These are phyloP conservation scores for Byssothecium circinans DNA, from an alignment of 2,329 filamentous ascomycete genomes.

Conservation along the genomic window DNA sequence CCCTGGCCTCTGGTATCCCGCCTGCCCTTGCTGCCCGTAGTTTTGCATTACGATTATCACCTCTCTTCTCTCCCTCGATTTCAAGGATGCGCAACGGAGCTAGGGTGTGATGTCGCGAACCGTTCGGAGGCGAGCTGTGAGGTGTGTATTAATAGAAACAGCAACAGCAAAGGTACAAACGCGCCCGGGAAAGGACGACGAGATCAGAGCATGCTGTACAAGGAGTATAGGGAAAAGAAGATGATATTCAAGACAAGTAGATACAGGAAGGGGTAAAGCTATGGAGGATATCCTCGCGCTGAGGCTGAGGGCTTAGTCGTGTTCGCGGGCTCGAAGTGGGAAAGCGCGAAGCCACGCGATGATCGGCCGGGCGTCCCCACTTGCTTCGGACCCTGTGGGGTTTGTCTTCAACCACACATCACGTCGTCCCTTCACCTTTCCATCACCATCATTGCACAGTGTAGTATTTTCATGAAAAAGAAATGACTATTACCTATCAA, in stretches of 20 bases:
- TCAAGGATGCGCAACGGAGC: background rate
- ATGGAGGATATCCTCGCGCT: constrained; percentile 16
- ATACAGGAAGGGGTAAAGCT: constrained; percentile 18
- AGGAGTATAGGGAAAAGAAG: constrained; percentile 8
- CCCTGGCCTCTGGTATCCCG: constrained; percentile 35
- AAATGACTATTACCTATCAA: no score
- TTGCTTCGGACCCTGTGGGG: no score
- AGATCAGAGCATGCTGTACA: constrained; percentile 6
- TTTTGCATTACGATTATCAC: constrained; percentile 32
- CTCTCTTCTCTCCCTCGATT: background rate
- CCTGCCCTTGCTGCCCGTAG: constrained; percentile 28
- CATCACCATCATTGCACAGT: no score
- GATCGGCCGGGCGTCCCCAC: constrained; percentile 1
- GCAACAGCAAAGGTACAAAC: constrained; percentile 3
- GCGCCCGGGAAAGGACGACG: constrained; percentile 10
- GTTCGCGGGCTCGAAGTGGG: constrained; percentile 12
- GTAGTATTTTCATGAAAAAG: no score
- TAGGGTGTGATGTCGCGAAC: background rate
- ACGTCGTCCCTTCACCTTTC: no score
- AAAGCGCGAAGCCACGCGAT: constrained; percentile 23
- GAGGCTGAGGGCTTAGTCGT: constrained; percentile 33
- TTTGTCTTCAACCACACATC: no score
- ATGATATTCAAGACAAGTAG: constrained; percentile 15
- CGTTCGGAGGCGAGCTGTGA: background rate
- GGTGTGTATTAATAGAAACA: constrained; percentile 17